These are phyloP conservation scores for Sugiyamaella neomexicana DNA, from an alignment of 1,139 yeast species.

Conservation along the genomic window DNA sequence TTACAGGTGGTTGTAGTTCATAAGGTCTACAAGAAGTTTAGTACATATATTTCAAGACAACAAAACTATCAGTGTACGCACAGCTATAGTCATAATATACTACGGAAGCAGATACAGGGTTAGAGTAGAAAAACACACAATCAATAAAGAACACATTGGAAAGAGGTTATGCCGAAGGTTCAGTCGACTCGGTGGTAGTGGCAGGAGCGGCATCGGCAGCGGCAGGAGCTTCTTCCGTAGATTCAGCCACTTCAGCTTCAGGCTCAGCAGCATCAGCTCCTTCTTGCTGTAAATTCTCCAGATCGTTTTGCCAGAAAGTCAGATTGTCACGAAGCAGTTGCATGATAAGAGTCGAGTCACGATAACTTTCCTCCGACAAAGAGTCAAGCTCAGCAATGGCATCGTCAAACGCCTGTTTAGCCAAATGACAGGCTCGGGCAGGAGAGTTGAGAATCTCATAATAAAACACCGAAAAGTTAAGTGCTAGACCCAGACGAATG, in stretches of 20 bases:
- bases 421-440: conserved; percentile 98
- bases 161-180: conserved; percentile 14
- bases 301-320: conserved; percentile 96
- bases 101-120: background rate
- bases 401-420: conserved; percentile 98
- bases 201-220: conserved; percentile 23
- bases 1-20: too few species aligned
- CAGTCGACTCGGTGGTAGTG: conserved; percentile 22
- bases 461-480: conserved; percentile 96
- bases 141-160: conserved; percentile 4
- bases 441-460: conserved; percentile 98
- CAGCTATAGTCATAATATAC: conserved; percentile 7
- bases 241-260: conserved; percentile 47
- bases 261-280: conserved; percentile 44
- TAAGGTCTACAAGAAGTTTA: background rate
- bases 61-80: conserved; percentile 12
- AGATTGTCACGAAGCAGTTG: conserved; percentile 98
- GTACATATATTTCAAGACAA: conserved; percentile 11
- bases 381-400: conserved; percentile 99
- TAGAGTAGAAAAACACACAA: conserved; percentile 1
- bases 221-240: conserved; percentile 24
- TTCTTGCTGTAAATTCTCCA: conserved; percentile 65
- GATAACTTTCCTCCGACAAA: conserved; percentile 95
- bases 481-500: conserved; percentile 95
- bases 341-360: conserved; percentile 97